Conservation (phyloP, 2,329 filamentous ascomycete species). For the Chaetomiaceae sp. region DNA sequence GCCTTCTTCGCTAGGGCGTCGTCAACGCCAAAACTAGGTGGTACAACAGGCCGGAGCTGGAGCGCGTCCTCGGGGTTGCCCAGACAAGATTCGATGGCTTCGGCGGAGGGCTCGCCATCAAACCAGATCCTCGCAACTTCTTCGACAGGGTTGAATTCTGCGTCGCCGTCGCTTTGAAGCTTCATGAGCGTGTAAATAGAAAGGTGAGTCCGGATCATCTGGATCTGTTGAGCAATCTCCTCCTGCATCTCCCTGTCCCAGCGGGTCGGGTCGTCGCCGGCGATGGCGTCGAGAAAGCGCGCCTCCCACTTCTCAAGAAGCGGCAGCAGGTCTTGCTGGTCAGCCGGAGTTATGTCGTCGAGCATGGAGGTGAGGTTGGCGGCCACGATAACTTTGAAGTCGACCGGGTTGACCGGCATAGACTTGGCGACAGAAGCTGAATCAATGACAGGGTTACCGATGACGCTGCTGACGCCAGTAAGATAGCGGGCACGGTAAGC, state of each 20-base stretch:
- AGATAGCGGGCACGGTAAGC: constrained; percentile 11
- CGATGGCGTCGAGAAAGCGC: constrained; percentile 14
- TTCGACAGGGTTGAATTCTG: constrained; percentile 10
- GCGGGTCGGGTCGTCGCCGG: background rate
- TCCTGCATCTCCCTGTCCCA: constrained; percentile 2
- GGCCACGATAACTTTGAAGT: constrained; percentile 9
- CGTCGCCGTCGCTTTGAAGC: constrained; percentile 3
- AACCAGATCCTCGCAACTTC: constrained; percentile 19
- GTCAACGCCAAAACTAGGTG: background rate
- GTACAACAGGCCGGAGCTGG: constrained; percentile 8
- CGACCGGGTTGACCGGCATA: constrained; percentile 5
- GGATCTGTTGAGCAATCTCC: constrained; percentile 10
- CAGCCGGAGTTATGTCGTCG: constrained; percentile 6
- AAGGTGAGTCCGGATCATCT: constrained; percentile 22
- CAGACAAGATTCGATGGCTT: constrained; percentile 14
- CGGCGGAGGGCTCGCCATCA: constrained; percentile 9
- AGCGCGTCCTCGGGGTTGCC: constrained; percentile 12
- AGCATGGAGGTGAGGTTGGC: constrained; percentile 19
- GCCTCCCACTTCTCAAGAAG: constrained; percentile 14
- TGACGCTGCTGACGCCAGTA: background rate
- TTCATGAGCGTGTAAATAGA: constrained; percentile 14
- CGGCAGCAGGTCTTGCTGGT: constrained; percentile 5
- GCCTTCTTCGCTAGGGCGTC: constrained; percentile 1
- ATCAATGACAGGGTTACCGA: constrained; percentile 12
- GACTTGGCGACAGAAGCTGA: constrained; percentile 8